Conservation (phyloP, 148 eudicot genomes). For the Amaranthus cruentus region DNA sequence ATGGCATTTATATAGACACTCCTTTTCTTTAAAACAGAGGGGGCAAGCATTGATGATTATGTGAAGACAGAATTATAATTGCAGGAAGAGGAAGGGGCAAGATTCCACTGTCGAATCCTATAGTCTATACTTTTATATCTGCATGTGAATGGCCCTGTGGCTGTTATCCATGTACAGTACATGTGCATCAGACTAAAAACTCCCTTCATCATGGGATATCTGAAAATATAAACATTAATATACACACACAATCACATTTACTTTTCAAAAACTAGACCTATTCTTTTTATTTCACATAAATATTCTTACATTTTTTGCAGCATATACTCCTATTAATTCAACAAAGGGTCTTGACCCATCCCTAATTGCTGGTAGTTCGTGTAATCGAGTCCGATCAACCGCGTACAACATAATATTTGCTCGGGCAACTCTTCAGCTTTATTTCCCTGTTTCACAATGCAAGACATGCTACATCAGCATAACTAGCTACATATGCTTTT, state of each 20-base stretch:
- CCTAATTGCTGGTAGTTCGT: slow-evolving; percentile 67
- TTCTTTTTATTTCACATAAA: slow-evolving; percentile 20
- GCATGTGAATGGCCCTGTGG: slow-evolving; percentile 24
- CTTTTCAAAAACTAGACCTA: slow-evolving; percentile 19
- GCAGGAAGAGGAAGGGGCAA: slow-evolving; percentile 16
- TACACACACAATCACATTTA: slow-evolving; percentile 13
- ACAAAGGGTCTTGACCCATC: slow-evolving; percentile 40
- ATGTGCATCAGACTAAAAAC: slow-evolving; percentile 26
- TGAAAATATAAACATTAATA: slow-evolving; percentile 2
- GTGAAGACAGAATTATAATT: slow-evolving; percentile 21
- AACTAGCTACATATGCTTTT: not conserved
- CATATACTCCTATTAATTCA: slow-evolving; percentile 13
- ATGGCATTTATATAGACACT: slow-evolving; percentile 2
- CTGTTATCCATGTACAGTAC: slow-evolving; percentile 14
- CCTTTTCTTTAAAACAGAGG: slow-evolving; percentile 10
- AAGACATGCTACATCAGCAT: not conserved
- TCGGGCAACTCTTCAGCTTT: slow-evolving; percentile 90
- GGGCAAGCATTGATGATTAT: slow-evolving; percentile 7
- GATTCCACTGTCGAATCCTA: not conserved
- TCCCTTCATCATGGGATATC: slow-evolving; percentile 14
- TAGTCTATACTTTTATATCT: slow-evolving; percentile 11
- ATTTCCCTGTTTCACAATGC: slow-evolving; percentile 57
- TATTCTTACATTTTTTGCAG: slow-evolving; percentile 20
- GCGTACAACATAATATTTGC: slow-evolving; percentile 82
- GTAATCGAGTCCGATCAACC: slow-evolving; percentile 78